Evolutionary conservation across 768 basidiomycete genomes (phyloP).

Genomic region (Trametes coccinea): DNA sequence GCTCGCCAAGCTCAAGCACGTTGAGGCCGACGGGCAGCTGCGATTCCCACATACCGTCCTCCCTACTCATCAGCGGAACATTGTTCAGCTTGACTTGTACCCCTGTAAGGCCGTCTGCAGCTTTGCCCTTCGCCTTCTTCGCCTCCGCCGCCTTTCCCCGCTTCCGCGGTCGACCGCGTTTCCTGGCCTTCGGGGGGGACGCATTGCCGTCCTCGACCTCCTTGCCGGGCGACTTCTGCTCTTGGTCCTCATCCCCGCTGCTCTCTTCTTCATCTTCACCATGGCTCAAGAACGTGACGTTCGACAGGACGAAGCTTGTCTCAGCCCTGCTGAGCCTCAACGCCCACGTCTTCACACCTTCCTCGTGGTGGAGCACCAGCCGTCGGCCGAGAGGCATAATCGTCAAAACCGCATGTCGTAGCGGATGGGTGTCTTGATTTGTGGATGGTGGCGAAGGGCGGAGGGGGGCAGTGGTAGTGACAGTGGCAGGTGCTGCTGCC

Average conservation of each 20-base stretch:
- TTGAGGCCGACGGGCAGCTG: constrained; percentile 59
- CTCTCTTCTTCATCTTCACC: constrained; percentile 51
- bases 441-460: constrained; percentile 23
- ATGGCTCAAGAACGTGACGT: constrained; percentile 47
- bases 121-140: constrained; percentile 24
- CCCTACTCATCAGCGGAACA: constrained; percentile 41
- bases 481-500: constrained; percentile 29
- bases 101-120: constrained; percentile 37
- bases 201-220: constrained; percentile 26
- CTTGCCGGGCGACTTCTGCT: constrained; percentile 10
- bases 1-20: constrained; percentile 72
- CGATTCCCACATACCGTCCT: constrained; percentile 63
- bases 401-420: constrained; percentile 52
- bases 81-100: constrained; percentile 70
- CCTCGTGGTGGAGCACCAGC: constrained; percentile 59
- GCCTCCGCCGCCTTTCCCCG: constrained; percentile 13
- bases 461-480: constrained; percentile 1
- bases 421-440: constrained; percentile 18
- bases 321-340: constrained; percentile 62
- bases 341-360: constrained; percentile 76
- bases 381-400: constrained; percentile 62
- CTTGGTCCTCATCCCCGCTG: constrained; percentile 32
- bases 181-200: constrained; percentile 8
- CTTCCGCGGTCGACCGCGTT: constrained; percentile 25
- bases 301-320: constrained; percentile 51